Conservation (phyloP, 768 basidiomycete species). For the Jaapia argillacea region DNA sequence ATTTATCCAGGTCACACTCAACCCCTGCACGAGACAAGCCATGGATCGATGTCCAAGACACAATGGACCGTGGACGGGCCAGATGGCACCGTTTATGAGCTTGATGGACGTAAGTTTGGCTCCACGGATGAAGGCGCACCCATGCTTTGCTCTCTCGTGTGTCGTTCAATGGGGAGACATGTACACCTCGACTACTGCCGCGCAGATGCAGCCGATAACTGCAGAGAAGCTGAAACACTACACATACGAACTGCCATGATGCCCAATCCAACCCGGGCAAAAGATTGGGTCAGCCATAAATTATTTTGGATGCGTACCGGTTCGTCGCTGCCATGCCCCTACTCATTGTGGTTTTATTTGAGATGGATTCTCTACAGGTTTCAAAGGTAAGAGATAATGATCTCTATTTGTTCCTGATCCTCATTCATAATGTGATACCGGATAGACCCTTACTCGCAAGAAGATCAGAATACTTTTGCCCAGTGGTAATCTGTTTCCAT, state of each 20-base stretch:
- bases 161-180: conserved; percentile 45
- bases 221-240: conserved; percentile 32
- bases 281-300: conserved; percentile 45
- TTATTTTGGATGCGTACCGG: conserved; percentile 53
- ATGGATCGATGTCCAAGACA: conserved; percentile 53
- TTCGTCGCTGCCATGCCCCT: conserved; percentile 14
- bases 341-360: not conserved
- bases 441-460: conserved; percentile 49
- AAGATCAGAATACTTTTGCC: conserved; percentile 41
- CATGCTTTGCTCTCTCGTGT: conserved; percentile 52
- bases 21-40: conserved; percentile 50
- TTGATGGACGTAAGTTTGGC: conserved; percentile 46
- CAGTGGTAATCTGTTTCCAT: conserved; percentile 50
- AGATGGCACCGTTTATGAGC: conserved; percentile 37
- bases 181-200: conserved; percentile 49
- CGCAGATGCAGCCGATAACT: conserved; percentile 23
- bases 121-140: conserved; percentile 48
- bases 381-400: conserved; percentile 29
- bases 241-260: conserved; percentile 33
- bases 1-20: conserved; percentile 46
- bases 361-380: conserved; percentile 25
- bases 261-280: conserved; percentile 35
- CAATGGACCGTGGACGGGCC: conserved; percentile 47
- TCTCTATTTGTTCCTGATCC: not conserved
- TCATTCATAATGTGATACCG: not conserved